Percentiles rank a stretch among this genome's conserved stretches.
Conservation (phyloP, 345 rosid species). For the Linum trigynum region DNA sequence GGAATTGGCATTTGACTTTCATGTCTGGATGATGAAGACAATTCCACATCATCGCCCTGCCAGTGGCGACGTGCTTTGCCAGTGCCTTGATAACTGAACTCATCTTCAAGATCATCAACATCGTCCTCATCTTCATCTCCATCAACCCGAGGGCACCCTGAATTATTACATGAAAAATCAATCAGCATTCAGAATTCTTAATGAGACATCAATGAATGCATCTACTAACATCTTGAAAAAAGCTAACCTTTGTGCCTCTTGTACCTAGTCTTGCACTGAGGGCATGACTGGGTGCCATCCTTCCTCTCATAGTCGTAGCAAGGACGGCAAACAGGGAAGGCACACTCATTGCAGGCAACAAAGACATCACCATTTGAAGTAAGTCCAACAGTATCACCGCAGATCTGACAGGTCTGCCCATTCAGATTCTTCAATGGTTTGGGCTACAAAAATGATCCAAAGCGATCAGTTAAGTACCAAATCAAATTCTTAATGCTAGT, state of each 20-base stretch:
- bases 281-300: conserved; percentile 97
- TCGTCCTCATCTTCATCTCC: conserved; percentile 99
- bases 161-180: neutral
- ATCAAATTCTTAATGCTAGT: neutral
- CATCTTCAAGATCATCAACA: conserved; percentile 91
- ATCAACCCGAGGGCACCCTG: conserved; percentile 89
- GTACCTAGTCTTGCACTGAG: conserved; percentile 99
- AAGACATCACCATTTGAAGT: conserved; percentile 58
- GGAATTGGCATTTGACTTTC: conserved; percentile 88
- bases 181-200: neutral
- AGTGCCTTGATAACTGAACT: conserved; percentile 70
- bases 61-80: conserved; percentile 57
- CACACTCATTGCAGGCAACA: conserved; percentile 99
- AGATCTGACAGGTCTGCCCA: conserved; percentile 86
- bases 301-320: conserved; percentile 97
- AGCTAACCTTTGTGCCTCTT: conserved; percentile 76
- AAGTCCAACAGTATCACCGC: conserved; percentile 79
- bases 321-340: conserved; percentile 95
- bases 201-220: neutral
- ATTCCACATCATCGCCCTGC: conserved; percentile 79
- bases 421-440: conserved; percentile 67
- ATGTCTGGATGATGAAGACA: conserved; percentile 79
- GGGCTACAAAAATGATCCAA: conserved; percentile 45
- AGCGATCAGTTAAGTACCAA: neutral
- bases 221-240: neutral